Evolutionary conservation across 163 green algal genomes (phyloP).

Genomic region (Volvox carteri): DNA sequence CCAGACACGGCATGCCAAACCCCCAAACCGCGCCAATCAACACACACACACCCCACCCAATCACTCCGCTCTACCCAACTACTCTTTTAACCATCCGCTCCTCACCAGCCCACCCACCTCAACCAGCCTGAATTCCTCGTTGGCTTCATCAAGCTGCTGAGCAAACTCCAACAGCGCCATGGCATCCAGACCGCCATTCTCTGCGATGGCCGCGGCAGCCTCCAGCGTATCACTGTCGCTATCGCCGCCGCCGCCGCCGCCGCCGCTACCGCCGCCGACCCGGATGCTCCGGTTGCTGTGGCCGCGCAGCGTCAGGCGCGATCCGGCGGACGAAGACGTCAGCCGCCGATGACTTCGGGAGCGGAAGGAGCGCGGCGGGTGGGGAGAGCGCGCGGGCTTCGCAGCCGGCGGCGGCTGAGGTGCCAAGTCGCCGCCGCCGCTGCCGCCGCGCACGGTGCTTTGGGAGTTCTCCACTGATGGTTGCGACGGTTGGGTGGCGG

Average conservation of each 20-base stretch:
- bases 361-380: too few species aligned
- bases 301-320: background rate
- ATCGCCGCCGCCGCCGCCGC: background rate
- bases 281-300: background rate
- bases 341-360: too few species aligned
- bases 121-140: slow-evolving; percentile 50
- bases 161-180: slow-evolving; percentile 24
- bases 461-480: background rate
- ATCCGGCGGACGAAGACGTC: too few species aligned
- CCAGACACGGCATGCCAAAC: too few species aligned
- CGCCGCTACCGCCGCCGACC: background rate
- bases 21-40: background rate
- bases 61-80: too few species aligned
- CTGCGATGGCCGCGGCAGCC: slow-evolving; percentile 2
- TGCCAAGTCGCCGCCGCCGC: background rate
- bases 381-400: too few species aligned
- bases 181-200: background rate
- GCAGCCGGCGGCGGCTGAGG: too few species aligned
- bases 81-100: background rate
- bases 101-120: slow-evolving; percentile 30
- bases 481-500: background rate
- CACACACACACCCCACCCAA: too few species aligned
- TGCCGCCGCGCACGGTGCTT: background rate
- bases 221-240: slow-evolving; percentile 19
- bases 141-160: slow-evolving; percentile 2